These are phyloP conservation scores for Penicillium malachiteum DNA, from an alignment of 495 filamentous ascomycete genomes.

Conservation along the genomic window DNA sequence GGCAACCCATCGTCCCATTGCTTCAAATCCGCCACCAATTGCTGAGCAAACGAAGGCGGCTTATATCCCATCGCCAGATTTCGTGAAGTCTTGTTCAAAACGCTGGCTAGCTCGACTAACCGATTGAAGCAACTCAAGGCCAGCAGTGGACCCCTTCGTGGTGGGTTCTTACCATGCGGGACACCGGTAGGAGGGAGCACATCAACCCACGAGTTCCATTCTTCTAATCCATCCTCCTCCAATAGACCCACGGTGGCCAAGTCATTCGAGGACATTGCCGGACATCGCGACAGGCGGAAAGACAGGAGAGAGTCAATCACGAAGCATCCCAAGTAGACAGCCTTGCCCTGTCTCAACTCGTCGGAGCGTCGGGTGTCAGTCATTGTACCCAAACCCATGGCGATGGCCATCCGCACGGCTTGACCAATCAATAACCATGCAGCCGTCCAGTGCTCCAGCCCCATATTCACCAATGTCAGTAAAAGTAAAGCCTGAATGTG, in stretches of 20 bases:
- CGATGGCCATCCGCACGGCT: slow-evolving; percentile 57
- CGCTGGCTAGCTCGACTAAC: slow-evolving; percentile 47
- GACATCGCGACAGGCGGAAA: slow-evolving; percentile 49
- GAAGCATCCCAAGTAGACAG: slow-evolving; percentile 61
- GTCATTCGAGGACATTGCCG: slow-evolving; percentile 53
- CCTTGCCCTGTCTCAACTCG: slow-evolving; percentile 45
- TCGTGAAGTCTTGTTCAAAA: slow-evolving; percentile 45
- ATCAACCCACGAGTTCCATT: slow-evolving; percentile 70
- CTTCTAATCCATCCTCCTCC: slow-evolving; percentile 65
- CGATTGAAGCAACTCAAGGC: slow-evolving; percentile 64
- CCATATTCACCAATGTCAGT: slow-evolving; percentile 59
- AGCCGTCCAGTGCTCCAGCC: slow-evolving; percentile 49
- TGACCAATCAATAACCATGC: slow-evolving; percentile 64
- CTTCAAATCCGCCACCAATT: slow-evolving; percentile 39
- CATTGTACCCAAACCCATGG: slow-evolving; percentile 42
- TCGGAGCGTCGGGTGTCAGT: slow-evolving; percentile 34
- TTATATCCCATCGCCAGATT: slow-evolving; percentile 33
- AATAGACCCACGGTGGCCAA: slow-evolving; percentile 43
- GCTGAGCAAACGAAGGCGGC: slow-evolving; percentile 37
- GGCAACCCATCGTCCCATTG: slow-evolving; percentile 44
- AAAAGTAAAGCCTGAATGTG: slow-evolving; percentile 66
- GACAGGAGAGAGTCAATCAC: slow-evolving; percentile 65
- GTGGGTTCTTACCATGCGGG: slow-evolving; percentile 33
- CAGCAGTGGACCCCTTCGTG: slow-evolving; percentile 52
- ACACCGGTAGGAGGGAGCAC: slow-evolving; percentile 43